Conservation (phyloP, 2,329 filamentous ascomycete species). For the Niveomyces coronatus region DNA sequence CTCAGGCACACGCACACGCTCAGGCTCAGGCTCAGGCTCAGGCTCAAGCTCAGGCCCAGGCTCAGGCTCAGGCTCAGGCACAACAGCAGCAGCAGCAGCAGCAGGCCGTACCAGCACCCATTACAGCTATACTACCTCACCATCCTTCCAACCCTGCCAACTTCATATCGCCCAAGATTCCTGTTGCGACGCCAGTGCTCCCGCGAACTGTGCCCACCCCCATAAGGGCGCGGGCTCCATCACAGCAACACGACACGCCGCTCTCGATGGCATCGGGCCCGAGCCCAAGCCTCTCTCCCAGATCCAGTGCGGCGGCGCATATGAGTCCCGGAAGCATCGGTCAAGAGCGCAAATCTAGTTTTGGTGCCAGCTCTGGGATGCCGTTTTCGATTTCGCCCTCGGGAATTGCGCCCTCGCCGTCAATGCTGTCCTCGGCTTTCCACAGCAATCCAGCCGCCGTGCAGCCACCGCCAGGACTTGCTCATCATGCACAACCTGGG, state of each 20-base stretch:
- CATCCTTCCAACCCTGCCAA: slow-evolving; percentile 47
- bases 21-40: too few relatives aligned
- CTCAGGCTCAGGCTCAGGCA: too few relatives aligned
- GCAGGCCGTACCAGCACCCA: slow-evolving; percentile 26
- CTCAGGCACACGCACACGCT: too few relatives aligned
- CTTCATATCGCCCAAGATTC: slow-evolving; percentile 68
- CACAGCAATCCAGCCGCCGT: slow-evolving; percentile 46
- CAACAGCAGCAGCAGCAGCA: slow-evolving; percentile 30
- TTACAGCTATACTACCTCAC: slow-evolving; percentile 39
- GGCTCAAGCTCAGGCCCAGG: too few relatives aligned
- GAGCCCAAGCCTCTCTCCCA: slow-evolving; percentile 50
- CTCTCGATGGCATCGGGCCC: slow-evolving; percentile 52
- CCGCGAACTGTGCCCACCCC: too few relatives aligned
- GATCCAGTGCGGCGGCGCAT: slow-evolving; percentile 52
- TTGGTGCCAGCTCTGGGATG: slow-evolving; percentile 19
- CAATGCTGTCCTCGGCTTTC: slow-evolving; percentile 30
- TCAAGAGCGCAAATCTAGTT: slow-evolving; percentile 53
- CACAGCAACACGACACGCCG: slow-evolving; percentile 70
- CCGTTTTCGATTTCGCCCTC: slow-evolving; percentile 48
- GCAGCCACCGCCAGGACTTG: slow-evolving; percentile 31
- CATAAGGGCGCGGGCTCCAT: too few relatives aligned
- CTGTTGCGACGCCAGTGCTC: slow-evolving; percentile 68
- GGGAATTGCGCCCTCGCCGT: slow-evolving; percentile 17
- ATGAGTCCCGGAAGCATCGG: slow-evolving; percentile 54
- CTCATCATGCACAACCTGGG: slow-evolving; percentile 31